Conservation (phyloP, 768 basidiomycete species). For the Trichaptum fuscoviolaceum region DNA sequence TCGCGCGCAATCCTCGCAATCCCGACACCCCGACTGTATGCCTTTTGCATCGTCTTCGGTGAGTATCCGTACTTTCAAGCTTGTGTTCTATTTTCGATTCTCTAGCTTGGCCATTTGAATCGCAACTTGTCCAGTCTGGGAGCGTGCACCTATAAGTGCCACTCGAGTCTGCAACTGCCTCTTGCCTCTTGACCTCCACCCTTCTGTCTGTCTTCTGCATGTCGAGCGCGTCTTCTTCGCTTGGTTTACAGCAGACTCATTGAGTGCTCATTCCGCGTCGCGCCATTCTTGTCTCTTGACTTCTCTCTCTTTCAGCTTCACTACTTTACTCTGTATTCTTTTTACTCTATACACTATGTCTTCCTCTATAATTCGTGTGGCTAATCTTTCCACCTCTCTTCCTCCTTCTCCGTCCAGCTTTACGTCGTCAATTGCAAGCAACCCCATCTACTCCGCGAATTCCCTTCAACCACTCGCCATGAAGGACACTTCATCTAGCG, state of each 20-base stretch:
- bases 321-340: conserved; percentile 6
- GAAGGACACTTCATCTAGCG: conserved; percentile 68
- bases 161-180: neutral
- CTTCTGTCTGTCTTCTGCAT: conserved; percentile 3
- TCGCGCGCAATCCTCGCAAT: neutral
- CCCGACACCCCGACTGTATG: conserved; percentile 9
- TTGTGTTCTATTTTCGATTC: neutral
- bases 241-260: neutral
- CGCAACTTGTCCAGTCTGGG: neutral
- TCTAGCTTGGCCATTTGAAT: neutral
- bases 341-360: conserved; percentile 10
- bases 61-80: neutral
- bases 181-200: neutral
- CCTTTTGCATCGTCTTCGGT: conserved; percentile 22
- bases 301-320: conserved; percentile 11
- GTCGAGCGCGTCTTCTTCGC: conserved; percentile 10
- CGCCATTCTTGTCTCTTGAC: conserved; percentile 8
- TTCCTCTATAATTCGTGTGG: conserved; percentile 15
- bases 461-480: conserved; percentile 40
- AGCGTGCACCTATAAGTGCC: neutral
- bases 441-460: conserved; percentile 17
- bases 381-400: conserved; percentile 21
- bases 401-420: conserved; percentile 19
- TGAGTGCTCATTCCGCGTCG: neutral
- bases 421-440: conserved; percentile 19